Base-by-base conservation (phyloP, 1,284 basidiomycete species). In the Ganoderma lucidum region DNA sequence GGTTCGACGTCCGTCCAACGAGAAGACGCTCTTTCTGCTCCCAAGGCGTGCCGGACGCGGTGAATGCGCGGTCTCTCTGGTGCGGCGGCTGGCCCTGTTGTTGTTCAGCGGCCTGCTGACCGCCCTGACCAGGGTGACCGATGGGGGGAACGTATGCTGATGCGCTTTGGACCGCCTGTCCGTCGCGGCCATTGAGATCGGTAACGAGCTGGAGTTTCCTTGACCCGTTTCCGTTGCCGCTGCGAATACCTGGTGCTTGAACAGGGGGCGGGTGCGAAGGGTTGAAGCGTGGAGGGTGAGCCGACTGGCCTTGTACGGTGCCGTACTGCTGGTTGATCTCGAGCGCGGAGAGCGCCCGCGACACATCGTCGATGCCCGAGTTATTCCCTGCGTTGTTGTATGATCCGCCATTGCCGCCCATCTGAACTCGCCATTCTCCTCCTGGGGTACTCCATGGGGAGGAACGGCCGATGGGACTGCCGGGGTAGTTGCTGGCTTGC, bases 241-340 rank as follows among this genome's bases (percentile, higher is more conserved):
- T 74, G 68, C 83, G 85, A 71, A 84, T 75, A 45, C 83, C 84
- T 32, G 84, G 80, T 12, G 80, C 78, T 70, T 84, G 84, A 32
- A 81, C 77, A 48, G 86, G 83, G 32, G 85, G 82, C 48, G 83
- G 83, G 72, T 91, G 86, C 28, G 81, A 76, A 39, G 87, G 83
- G 74, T 87, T 91, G 81, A 93, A 92, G 48, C 90, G 86, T 53
- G 91, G 91, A 12, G 90, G 90, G 75, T 90, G 87, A 28, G 78
- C 79, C 66, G 85, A 86, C 72, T 90, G 90, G 55, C 86, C 84
- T 51, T 80, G 78, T 67, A 81, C 71, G 65, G 65, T 73, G 64
- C 71, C 74, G 68, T 80, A 78, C 64, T 80, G 79, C 68, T 84
- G 82, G 68, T 79, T 81, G 53, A 94, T 80, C 73, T 93, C 92